phyloP scores from a whole-genome alignment of 106 monocot genomes.

The Apostasia ramifera region DNA sequence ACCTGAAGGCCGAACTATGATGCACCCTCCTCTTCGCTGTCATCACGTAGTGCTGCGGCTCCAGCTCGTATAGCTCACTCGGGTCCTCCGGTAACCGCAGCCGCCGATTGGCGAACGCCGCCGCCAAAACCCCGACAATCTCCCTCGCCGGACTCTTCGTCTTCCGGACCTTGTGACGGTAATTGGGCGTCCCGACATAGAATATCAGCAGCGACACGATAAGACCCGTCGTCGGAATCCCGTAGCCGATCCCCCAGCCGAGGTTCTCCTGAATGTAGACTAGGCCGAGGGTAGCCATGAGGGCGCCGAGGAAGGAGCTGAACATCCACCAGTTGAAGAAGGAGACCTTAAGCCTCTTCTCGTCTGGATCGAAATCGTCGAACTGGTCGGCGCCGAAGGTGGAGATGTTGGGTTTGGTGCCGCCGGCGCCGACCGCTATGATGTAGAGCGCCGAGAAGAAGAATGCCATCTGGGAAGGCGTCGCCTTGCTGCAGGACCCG shows the following conservation, averaged over 20 bases:
- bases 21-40: conserved; percentile 38
- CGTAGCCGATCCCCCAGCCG: conserved; percentile 66
- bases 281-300: conserved; percentile 37
- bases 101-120: conserved; percentile 31
- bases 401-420: conserved; percentile 69
- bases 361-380: conserved; percentile 17
- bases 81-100: conserved; percentile 17
- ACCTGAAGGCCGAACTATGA: conserved; percentile 43
- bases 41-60: conserved; percentile 22
- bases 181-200: conserved; percentile 48
- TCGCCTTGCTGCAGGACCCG: conserved; percentile 26
- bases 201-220: conserved; percentile 37
- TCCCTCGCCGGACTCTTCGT: conserved; percentile 27
- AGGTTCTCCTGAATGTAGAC: conserved; percentile 81
- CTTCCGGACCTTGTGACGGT: conserved; percentile 41
- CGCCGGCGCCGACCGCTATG: conserved; percentile 63
- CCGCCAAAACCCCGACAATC: conserved; percentile 21
- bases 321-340: conserved; percentile 98
- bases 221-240: conserved; percentile 59
- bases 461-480: conserved; percentile 29
- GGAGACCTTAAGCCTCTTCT: conserved; percentile 49
- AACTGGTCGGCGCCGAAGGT: conserved; percentile 47
- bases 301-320: conserved; percentile 47
- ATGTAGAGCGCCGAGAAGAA: conserved; percentile 60
- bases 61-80: conserved; percentile 39